Conservation (phyloP, 1,139 yeast genomes). For the Blastobotrys illinoisensis region DNA sequence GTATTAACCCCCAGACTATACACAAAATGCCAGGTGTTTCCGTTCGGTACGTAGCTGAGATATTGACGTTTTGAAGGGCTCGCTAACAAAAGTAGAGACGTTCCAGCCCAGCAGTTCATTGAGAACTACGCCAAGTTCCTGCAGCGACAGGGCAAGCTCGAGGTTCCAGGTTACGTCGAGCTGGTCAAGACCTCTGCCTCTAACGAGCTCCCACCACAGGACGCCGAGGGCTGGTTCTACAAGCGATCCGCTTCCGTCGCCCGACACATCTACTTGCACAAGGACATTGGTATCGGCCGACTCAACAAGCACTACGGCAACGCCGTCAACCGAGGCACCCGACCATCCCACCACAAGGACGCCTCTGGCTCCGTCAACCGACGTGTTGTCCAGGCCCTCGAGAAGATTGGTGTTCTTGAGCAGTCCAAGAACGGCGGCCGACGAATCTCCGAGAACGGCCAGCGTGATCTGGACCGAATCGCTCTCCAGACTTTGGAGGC, state of each 20-base stretch:
- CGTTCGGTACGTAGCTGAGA: constrained; percentile 71
- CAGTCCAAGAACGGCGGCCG: constrained; percentile 98
- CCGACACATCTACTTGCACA: constrained; percentile 99
- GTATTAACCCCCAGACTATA: constrained; percentile 17
- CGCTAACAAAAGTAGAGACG: constrained; percentile 53
- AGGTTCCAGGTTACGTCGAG: constrained; percentile 99
- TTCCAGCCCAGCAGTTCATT: constrained; percentile 99
- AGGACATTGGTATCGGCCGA: constrained; percentile 99
- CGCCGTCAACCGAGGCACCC: constrained; percentile 98
- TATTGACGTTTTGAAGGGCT: not conserved
- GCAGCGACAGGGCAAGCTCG: constrained; percentile 99
- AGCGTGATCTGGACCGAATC: constrained; percentile 99
- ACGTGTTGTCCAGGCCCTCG: constrained; percentile 95
- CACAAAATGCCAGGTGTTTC: constrained; percentile 95
- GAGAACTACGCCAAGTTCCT: constrained; percentile 99
- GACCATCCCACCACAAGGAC: constrained; percentile 98
- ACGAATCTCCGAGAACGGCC: constrained; percentile 99
- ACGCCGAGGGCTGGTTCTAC: constrained; percentile 99
- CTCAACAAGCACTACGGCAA: constrained; percentile 99
- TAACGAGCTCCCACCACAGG: constrained; percentile 99
- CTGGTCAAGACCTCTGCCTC: constrained; percentile 98
- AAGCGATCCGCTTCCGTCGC: constrained; percentile 99
- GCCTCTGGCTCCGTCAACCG: constrained; percentile 99
- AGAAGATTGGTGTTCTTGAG: constrained; percentile 97
- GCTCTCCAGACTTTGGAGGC: constrained; percentile 98